A percentile compares a stretch with the other conserved stretches of the same genome.
Conservation (phyloP, 2,329 filamentous ascomycete species). For the Tolypocladium paradoxum region DNA sequence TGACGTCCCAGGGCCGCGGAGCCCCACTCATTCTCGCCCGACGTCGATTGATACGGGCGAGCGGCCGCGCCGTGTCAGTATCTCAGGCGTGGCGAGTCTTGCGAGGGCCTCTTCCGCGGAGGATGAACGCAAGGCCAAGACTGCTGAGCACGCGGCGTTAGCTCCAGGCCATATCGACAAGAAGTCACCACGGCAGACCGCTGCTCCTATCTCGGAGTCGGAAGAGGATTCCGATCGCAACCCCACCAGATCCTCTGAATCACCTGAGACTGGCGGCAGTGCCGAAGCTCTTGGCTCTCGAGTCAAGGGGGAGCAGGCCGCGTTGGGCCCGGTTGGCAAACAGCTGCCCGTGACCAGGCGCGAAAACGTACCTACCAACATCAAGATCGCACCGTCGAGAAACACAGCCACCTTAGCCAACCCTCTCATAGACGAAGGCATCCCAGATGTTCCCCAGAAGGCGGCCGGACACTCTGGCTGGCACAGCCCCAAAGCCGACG, state of each 20-base stretch:
- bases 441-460: conserved; percentile 22
- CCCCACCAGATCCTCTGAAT: neutral
- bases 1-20: conserved; percentile 42
- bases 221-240: conserved; percentile 21
- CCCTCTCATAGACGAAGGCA: conserved; percentile 19
- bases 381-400: conserved; percentile 25
- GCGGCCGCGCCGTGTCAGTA: conserved; percentile 27
- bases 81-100: conserved; percentile 29
- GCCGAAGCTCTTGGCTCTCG: neutral
- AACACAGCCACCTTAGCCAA: conserved; percentile 16
- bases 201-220: conserved; percentile 31
- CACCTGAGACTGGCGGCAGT: neutral
- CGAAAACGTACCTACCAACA: conserved; percentile 11
- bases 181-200: conserved; percentile 15
- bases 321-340: neutral
- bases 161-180: conserved; percentile 7
- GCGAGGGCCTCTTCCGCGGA: conserved; percentile 24
- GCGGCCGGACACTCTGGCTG: conserved; percentile 13
- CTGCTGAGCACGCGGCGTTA: conserved; percentile 2
- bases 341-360: neutral
- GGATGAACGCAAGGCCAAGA: conserved; percentile 24
- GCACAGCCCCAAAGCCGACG: conserved; percentile 16
- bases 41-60: conserved; percentile 35
- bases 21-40: conserved; percentile 36
- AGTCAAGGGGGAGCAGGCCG: neutral